Conservation (phyloP, 768 basidiomycete genomes). For the Pulveroboletus frians region DNA sequence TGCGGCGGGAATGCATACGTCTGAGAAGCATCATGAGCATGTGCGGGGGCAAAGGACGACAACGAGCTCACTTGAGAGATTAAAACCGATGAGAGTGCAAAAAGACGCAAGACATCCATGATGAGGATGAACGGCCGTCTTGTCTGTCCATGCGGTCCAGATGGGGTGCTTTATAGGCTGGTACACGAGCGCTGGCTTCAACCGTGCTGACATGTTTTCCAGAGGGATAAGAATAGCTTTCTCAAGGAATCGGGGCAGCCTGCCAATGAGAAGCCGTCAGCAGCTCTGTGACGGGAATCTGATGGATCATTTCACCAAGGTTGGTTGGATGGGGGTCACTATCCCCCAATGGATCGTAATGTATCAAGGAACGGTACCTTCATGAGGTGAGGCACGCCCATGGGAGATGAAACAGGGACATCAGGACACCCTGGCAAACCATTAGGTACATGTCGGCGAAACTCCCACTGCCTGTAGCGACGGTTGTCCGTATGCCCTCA, state of each 20-base stretch:
- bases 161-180: constrained; percentile 10
- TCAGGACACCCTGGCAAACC: too few species aligned
- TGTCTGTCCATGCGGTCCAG: not conserved
- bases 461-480: too few species aligned
- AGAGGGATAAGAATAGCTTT: not conserved
- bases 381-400: too few species aligned
- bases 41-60: not conserved
- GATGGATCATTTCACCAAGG: not conserved
- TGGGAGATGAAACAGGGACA: too few species aligned
- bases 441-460: too few species aligned
- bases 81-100: not conserved
- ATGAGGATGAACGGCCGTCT: not conserved
- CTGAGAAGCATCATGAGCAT: constrained; percentile 10
- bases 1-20: constrained; percentile 2
- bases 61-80: constrained; percentile 6
- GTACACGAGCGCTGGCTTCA: constrained; percentile 5
- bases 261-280: not conserved
- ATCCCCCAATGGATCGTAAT: not conserved
- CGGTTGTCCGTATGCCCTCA: too few species aligned
- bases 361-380: too few species aligned
- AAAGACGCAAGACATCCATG: constrained; percentile 10
- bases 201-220: not conserved
- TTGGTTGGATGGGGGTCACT: not conserved
- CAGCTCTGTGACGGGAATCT: not conserved
- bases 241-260: not conserved